Evolutionary conservation across 495 filamentous ascomycete species (phyloP).

Genomic region (Penicillium taxi): DNA sequence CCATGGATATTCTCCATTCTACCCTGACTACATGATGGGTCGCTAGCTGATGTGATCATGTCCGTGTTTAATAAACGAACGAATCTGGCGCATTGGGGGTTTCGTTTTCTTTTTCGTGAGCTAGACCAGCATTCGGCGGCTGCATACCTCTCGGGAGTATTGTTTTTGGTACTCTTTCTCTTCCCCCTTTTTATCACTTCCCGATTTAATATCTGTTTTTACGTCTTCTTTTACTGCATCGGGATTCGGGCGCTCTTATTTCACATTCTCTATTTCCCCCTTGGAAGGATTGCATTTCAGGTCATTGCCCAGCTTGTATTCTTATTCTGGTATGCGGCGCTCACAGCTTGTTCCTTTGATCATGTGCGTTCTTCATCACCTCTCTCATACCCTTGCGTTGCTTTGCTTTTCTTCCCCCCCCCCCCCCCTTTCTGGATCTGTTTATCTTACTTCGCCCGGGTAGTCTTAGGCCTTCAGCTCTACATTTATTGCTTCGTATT

Average conservation of each 20-base stretch:
- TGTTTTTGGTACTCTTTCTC: constrained; percentile 29
- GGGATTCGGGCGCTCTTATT: constrained; percentile 33
- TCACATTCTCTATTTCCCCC: constrained; percentile 25
- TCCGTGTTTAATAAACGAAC: constrained; percentile 41
- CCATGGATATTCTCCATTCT: constrained; percentile 40
- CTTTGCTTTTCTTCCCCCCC: constrained; percentile 4
- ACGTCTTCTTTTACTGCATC: constrained; percentile 23
- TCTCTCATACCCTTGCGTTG: constrained; percentile 25
- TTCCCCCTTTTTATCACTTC: constrained; percentile 12
- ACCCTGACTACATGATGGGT: constrained; percentile 56
- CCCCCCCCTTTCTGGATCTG: constrained; percentile 6
- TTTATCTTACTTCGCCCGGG: constrained; percentile 10
- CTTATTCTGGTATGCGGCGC: constrained; percentile 21
- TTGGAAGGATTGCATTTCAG: constrained; percentile 33
- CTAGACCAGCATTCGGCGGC: constrained; percentile 45
- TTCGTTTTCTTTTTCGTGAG: constrained; percentile 30
- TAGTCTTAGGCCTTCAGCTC: constrained; percentile 3
- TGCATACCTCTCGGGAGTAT: constrained; percentile 39
- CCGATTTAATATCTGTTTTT: constrained; percentile 9
- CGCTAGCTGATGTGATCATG: constrained; percentile 40
- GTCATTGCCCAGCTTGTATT: constrained; percentile 29
- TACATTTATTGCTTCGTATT: too few relatives aligned
- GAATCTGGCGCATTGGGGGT: constrained; percentile 39
- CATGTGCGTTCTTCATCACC: constrained; percentile 23
- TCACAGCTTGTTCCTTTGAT: constrained; percentile 19